A percentile compares a stretch with the other conserved stretches of the same genome.
Evolutionary conservation across 176 grass and related monocot species (phyloP).

Genomic region (Musa acuminata): DNA sequence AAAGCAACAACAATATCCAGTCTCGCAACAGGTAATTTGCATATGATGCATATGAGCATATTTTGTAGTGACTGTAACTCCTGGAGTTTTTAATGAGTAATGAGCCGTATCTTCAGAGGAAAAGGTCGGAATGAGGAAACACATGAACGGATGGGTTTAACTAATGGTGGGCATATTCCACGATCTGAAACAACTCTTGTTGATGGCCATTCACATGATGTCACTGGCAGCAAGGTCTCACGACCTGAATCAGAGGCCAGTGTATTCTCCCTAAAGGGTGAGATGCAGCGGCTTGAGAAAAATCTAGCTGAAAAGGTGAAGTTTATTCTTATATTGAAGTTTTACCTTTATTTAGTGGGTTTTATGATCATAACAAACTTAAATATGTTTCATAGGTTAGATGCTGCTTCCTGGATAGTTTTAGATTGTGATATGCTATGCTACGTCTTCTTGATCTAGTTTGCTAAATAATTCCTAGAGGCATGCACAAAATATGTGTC

Average conservation of each 20-base stretch:
- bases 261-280: not conserved
- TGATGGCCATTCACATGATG: not conserved
- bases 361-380: not conserved
- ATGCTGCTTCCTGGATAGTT: not conserved
- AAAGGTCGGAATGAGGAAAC: constrained; percentile 4
- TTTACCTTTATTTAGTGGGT: not conserved
- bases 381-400: not conserved
- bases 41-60: not conserved
- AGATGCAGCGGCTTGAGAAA: not conserved
- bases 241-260: not conserved
- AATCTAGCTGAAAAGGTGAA: constrained; percentile 2
- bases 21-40: constrained; percentile 62
- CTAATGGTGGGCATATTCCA: not conserved
- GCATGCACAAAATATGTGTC: too few relatives aligned
- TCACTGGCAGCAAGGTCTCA: not conserved
- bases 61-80: not conserved
- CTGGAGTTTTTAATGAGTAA: not conserved
- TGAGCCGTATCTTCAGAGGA: not conserved
- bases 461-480: not conserved
- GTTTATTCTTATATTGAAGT: not conserved
- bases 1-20: constrained; percentile 49
- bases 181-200: not conserved
- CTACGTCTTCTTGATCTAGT: not conserved
- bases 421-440: too few relatives aligned
- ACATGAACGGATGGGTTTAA: not conserved